Conservation (phyloP, 2,329 filamentous ascomycete species). For the Fusarium nisikadoi region DNA sequence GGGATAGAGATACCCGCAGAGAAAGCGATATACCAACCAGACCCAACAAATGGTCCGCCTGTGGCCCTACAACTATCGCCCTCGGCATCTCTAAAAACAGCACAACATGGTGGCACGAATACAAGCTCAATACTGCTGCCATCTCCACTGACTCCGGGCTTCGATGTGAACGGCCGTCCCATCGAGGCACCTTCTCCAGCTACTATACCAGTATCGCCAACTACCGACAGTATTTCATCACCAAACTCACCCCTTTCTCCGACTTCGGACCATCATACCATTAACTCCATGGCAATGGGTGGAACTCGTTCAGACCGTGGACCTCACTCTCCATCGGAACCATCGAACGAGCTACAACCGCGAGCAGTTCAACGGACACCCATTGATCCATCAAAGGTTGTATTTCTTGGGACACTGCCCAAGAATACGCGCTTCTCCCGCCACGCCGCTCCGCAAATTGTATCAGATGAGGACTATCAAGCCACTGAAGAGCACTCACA, state of each 20-base stretch:
- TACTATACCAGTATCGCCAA: constrained; percentile 43
- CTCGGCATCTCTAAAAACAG: constrained; percentile 36
- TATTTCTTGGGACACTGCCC: constrained; percentile 66
- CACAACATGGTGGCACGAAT: constrained; percentile 32
- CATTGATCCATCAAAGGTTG: constrained; percentile 63
- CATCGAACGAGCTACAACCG: constrained; percentile 4
- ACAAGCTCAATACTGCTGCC: constrained; percentile 53
- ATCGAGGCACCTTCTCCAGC: constrained; percentile 56
- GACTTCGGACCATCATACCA: constrained; percentile 23
- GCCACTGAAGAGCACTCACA: background rate
- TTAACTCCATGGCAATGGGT: constrained; percentile 6
- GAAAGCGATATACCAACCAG: constrained; percentile 41
- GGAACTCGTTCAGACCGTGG: constrained; percentile 18
- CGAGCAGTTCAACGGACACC: constrained; percentile 57
- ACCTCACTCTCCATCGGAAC: background rate
- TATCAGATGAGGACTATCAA: constrained; percentile 6
- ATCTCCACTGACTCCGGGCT: constrained; percentile 59
- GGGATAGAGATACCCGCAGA: constrained; percentile 44
- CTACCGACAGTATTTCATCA: constrained; percentile 18
- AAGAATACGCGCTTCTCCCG: constrained; percentile 54
- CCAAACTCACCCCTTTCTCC: constrained; percentile 31
- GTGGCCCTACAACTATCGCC: constrained; percentile 29
- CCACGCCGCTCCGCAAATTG: constrained; percentile 10
- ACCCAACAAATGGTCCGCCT: constrained; percentile 32
- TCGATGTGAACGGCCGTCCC: constrained; percentile 54